These are phyloP conservation scores for Phytophthora melonis DNA, from an alignment of 352 stramenopile genomes.

Conservation along the genomic window DNA sequence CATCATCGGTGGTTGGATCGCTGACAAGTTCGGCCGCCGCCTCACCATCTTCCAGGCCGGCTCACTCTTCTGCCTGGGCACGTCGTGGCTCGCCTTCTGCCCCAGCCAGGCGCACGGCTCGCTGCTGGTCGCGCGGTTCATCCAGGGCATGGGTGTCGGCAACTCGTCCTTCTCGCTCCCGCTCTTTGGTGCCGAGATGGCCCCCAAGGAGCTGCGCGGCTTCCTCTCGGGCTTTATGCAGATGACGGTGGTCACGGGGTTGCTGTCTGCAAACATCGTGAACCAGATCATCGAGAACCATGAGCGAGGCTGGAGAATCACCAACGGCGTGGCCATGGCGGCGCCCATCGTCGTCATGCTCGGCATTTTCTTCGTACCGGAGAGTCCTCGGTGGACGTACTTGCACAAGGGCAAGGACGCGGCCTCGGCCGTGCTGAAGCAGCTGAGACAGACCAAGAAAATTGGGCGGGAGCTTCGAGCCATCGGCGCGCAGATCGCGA, in stretches of 20 bases:
- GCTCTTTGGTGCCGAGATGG: constrained; percentile 67
- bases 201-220: constrained; percentile 66
- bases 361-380: constrained; percentile 55
- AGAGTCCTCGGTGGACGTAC: constrained; percentile 51
- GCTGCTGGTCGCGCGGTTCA: constrained; percentile 47
- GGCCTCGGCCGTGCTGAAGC: constrained; percentile 48
- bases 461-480: constrained; percentile 53
- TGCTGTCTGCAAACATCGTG: constrained; percentile 53
- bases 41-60: constrained; percentile 54
- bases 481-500: constrained; percentile 55
- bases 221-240: constrained; percentile 75
- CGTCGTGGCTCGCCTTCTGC: constrained; percentile 52
- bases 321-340: constrained; percentile 52
- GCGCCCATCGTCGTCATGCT: constrained; percentile 62
- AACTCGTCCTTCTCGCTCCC: constrained; percentile 66
- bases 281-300: constrained; percentile 54
- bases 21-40: constrained; percentile 51
- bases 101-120: constrained; percentile 39
- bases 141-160: constrained; percentile 56
- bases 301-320: constrained; percentile 51
- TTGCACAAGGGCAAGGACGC: constrained; percentile 54
- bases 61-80: constrained; percentile 51
- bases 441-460: constrained; percentile 52
- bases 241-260: constrained; percentile 62
- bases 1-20: constrained; percentile 47